Evolutionary conservation across 73 alveolate genomes (phyloP), one percentile per base, ranked within the genome.

Genomic region (Stentor coeruleus): DNA sequence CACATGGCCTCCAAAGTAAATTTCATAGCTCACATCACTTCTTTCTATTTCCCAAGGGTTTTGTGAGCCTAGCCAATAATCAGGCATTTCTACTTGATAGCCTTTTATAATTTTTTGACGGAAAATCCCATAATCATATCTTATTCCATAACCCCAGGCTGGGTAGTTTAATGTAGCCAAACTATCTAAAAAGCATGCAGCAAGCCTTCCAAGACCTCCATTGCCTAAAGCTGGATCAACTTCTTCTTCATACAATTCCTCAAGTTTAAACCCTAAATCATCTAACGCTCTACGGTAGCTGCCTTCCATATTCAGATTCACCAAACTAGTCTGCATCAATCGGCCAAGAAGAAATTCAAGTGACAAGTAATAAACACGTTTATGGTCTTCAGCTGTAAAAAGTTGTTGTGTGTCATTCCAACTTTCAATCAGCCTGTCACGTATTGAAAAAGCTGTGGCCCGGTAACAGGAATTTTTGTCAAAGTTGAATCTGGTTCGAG

Each of bases 41-140:
- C 99, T 89, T 83, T 96, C 98, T 42, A 98, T 92, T 88, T 98
- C 99, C 98, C 99, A 98, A 6, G 99, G 99, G 87, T 66, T 33
- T 30, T 30, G n/a, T n/a, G n/a, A 28, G 58, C 87, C 93, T 41
- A 98, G 86, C 99, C 99, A 98, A 87, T 91, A 98, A 91, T 98
- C 99, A 3, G 99, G 99, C 35, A 92, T 85, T 84, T 98, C 99
- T 20, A 93, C 94, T 87, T 98, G 97, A 82, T 97, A 94, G 39
- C 98, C 99, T 81, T 97, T 96, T 74, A 87, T 89, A 83, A 98
- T 98, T 85, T 84, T 86, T 84, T 98, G 98, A 89, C 94, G 92
- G 96, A 98, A 98, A 87, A 98, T 98, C 58, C 99, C 99, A 82
- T 98, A 98, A 89, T 97, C 98, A 87, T 98, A 98, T 89, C 99